Base-by-base conservation (phyloP, 495 filamentous ascomycete species). In the Aspergillus leporis region DNA sequence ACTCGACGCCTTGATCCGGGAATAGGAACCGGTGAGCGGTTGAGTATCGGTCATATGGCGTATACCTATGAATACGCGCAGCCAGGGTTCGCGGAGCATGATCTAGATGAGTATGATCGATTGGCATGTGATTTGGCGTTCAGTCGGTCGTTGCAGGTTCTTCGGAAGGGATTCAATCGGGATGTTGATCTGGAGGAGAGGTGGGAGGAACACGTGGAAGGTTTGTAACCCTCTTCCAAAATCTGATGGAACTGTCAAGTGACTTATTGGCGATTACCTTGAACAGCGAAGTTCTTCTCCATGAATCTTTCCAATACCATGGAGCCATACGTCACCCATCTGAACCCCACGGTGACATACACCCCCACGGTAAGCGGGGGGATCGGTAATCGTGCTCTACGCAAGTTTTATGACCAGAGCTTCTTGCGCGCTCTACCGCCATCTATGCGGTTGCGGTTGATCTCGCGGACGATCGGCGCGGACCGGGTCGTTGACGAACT, bases 361-460 rank as follows among this genome's bases (percentile, higher is more conserved):
- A 74, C 73, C 0, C 81, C 83, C 0, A 84, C 82, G 0, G 61
- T 90, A 63, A 91, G 87, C 28, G 91, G 91, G 14, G 92, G 88
- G 0, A 78, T 90, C n/a, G 92, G 92, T 0, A 69, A 81, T 6
- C 76, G 83, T 41, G 81, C 83, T 10, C 73, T 94, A n/a, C 80
- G 81, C 1, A 71, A 77, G 13, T 96, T 95, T 69, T 95, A 95
- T 67, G 79, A 81, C 0, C 70, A 90, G 16, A 82, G 87, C 66
- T 94, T 94, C 71, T 83, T 93, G 32, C 84, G 85, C 14, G 76
- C 78, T 52, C 85, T 92, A 32, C 88, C 91, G 2, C 80, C 77
- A 0, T 87, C 87, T 16, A 83, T 90, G 60, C 75, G 72, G 28
- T 79, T 93, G 58, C 85, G 89, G 43, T 80, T 95, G 1, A 66